Percentiles rank a stretch among this genome's conserved stretches.
Evolutionary conservation across 2,329 filamentous ascomycete genomes (phyloP).

Genomic region (Myrmaecium sp.): DNA sequence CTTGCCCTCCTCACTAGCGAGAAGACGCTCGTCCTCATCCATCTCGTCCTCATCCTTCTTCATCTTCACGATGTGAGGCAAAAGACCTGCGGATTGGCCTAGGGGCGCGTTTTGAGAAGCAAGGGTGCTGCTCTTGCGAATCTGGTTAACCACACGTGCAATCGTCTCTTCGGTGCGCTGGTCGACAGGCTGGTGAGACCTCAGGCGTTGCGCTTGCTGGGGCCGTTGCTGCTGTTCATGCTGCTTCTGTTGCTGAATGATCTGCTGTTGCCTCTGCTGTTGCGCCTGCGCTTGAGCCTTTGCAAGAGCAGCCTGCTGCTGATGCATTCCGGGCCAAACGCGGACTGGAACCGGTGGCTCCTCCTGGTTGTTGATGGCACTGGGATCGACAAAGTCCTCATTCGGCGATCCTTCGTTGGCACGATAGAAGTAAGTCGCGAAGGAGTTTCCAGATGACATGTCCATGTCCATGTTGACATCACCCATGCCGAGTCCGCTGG

Average conservation of each 20-base stretch:
- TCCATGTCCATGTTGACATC: slow-evolving; percentile 58
- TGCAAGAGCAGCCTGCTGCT: slow-evolving; percentile 53
- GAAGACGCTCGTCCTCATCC: slow-evolving; percentile 88
- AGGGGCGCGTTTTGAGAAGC: slow-evolving; percentile 34
- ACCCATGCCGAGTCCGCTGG: slow-evolving; percentile 30
- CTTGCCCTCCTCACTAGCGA: slow-evolving; percentile 97
- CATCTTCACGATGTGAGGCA: slow-evolving; percentile 52
- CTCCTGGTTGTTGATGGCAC: slow-evolving; percentile 49
- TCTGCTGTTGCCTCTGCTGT: slow-evolving; percentile 21
- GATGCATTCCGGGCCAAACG: slow-evolving; percentile 87
- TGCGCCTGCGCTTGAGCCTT: slow-evolving; percentile 17
- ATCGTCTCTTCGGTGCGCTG: slow-evolving; percentile 67
- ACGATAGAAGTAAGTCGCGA: slow-evolving; percentile 48
- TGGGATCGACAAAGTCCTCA: slow-evolving; percentile 54
- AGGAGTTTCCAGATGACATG: slow-evolving; percentile 29
- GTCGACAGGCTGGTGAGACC: slow-evolving; percentile 24
- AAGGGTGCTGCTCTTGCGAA: slow-evolving; percentile 56
- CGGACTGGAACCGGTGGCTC: slow-evolving; percentile 43
- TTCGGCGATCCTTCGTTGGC: slow-evolving; percentile 21
- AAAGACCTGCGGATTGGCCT: slow-evolving; percentile 21
- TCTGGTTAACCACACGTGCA: slow-evolving; percentile 77
- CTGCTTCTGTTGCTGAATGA: slow-evolving; percentile 31
- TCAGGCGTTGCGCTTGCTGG: slow-evolving; percentile 13
- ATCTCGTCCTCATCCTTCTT: slow-evolving; percentile 97
- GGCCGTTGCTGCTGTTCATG: slow-evolving; percentile 21